Evolutionary conservation across 768 basidiomycete genomes (phyloP), one percentile per base, ranked within the genome.

Genomic region (Kondoa subrosea): DNA sequence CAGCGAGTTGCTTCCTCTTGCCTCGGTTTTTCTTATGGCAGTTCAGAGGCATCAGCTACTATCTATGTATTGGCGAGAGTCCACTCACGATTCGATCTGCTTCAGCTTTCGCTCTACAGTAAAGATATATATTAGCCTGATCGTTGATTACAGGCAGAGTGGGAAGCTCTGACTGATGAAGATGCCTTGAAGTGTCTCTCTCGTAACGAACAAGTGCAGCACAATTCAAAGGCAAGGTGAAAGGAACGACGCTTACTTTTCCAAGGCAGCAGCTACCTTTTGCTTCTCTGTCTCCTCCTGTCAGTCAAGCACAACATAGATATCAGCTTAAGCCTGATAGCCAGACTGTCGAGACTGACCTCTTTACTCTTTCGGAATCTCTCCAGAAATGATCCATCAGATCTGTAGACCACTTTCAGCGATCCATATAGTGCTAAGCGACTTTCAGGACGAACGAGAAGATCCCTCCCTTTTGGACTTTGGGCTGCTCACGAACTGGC

Each of bases 11-110:
- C 61, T 63, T 63, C 17, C 61, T 27, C 61, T 63, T 63, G 61
- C 61, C 61, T 17, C 61, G 61, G 61, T 63, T 63, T 33, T 63
- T 63, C 61, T 63, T 14, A 8, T 63, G 17, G 61, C 3, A 16
- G 8, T 27, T 63, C 16, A 31, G 29, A 31, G n/a, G 26, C 15
- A 4, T 59, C 25, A 33, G 30, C 3, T 16, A 21, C 21, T 3
- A 17, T 27, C 61, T n/a, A 33, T 17, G 4, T 3, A 16, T 63
- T 32, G 17, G 8, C 16, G 29, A 27, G 29, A 25, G 15, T 56
- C 15, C 26, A 4, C 61, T 63, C 30, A 63, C 61, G 29, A 63
- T 63, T 27, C 61, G 61, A 16, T 63, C 61, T 8, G 30, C 29
- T 32, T 31, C 33, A 31, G 27, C 61, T 63, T 30, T 27, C 3